Base-by-base conservation (phyloP, 805 yeast genomes). In the Nakazawaea ernobii region DNA sequence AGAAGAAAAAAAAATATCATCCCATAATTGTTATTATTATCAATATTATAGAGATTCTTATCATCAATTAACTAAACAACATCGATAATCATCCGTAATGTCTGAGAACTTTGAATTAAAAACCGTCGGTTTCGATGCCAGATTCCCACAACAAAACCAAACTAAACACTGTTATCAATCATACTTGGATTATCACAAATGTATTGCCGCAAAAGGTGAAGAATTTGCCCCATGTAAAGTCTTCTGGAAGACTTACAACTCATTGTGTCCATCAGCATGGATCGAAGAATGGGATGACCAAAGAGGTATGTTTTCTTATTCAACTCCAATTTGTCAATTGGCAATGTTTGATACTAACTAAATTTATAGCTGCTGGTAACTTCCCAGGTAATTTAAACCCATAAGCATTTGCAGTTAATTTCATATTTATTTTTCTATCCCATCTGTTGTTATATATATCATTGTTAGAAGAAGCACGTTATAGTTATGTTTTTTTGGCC, bases 161-260 rank as follows among this genome's bases (percentile, higher is more conserved):
- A 88, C 97, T 62, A 90, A 86, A 75, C 97, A 92, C 79, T 94
- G 98, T 79, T 95, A 92, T 83, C 97, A 92, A 76, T 79, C 92
- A 59, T 94, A 92, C 75, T 89, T 94, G 63, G 99, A 94, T 73
- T 94, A 92, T 82, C 94, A 86, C 84, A 91, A 90, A 72, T 94
- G 99, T 77, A 81, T 94, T 67, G 86, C 83, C 63, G 89, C 91
- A 57, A 92, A 92, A 75, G 99, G 99, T 66, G 97, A 92, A 74
- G 98, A 91, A 53, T 94, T 94, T 65, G 96, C 91, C 61, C 98
- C 98, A 64, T 94, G 99, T 73, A 79, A 90, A 73, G 91, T 87
- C 60, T 94, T 94, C 77, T 87, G 80, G 82, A 85, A 80, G 71
- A 88, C 97, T 49, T 94, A 79, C 79, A 80, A 85, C 59, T 80